phyloP scores from a whole-genome alignment of 2,329 filamentous ascomycete species.

The Pleurostoma richardsiae region DNA sequence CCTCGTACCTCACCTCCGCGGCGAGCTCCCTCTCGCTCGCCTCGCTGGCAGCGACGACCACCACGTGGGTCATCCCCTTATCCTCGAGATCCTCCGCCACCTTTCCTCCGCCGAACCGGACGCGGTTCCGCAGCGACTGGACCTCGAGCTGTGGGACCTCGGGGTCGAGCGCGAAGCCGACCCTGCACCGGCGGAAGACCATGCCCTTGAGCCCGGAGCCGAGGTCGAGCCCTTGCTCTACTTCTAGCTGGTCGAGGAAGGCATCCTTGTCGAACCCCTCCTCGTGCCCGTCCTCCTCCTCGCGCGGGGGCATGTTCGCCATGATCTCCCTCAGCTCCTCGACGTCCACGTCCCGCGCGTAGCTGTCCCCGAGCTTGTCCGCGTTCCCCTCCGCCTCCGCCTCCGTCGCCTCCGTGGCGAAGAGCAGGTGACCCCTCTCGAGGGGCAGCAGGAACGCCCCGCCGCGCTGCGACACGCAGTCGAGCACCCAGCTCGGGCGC shows the following conservation, averaged over 20 bases:
- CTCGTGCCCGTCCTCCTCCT: constrained; percentile 8
- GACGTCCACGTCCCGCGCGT: constrained; percentile 54
- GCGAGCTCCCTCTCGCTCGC: constrained; percentile 31
- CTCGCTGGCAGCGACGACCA: constrained; percentile 46
- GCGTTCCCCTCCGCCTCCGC: constrained; percentile 55
- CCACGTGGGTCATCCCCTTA: constrained; percentile 64
- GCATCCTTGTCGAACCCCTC: constrained; percentile 32
- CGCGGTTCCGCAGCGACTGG: constrained; percentile 46
- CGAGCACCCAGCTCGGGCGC: constrained; percentile 74
- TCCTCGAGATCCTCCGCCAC: constrained; percentile 47
- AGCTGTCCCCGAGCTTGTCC: constrained; percentile 81
- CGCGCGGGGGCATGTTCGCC: constrained; percentile 10
- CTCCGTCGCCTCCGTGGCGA: constrained; percentile 52
- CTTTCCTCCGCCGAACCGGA: constrained; percentile 65
- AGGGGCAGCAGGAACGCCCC: constrained; percentile 57
- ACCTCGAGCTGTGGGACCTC: constrained; percentile 24
- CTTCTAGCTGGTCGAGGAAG: constrained; percentile 52
- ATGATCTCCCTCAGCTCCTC: constrained; percentile 36
- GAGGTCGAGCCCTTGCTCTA: constrained; percentile 50
- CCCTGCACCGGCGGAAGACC: constrained; percentile 44
- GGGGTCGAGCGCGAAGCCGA: constrained; percentile 30
- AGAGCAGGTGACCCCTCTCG: constrained; percentile 65
- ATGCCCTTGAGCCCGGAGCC: constrained; percentile 38
- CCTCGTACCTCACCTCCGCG: constrained; percentile 36
- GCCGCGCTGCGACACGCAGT: constrained; percentile 61